phyloP scores from a whole-genome alignment of 129 eudicot genomes.

The Saussurea involucrata region DNA sequence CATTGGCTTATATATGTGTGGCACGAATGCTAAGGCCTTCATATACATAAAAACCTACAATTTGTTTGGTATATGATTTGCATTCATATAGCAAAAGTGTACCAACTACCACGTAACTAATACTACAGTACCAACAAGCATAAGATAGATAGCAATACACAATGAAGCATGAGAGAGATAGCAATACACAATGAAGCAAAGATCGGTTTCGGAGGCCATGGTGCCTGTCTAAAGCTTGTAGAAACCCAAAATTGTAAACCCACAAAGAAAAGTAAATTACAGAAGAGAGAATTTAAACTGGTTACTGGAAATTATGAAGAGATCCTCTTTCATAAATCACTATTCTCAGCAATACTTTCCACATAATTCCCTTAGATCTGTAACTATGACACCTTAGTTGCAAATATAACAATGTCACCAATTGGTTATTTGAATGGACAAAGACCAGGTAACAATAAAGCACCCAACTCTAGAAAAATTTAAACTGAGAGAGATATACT shows the following conservation, averaged over 20 bases:
- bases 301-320: not conserved
- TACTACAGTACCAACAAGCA: not conserved
- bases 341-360: not conserved
- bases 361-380: not conserved
- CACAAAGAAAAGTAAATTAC: not conserved
- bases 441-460: not conserved
- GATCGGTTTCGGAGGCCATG: not conserved
- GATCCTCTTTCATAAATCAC: not conserved
- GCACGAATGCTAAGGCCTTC: not conserved
- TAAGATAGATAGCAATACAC: not conserved
- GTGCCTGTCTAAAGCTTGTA: not conserved
- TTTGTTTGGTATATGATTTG: not conserved
- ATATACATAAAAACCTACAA: not conserved
- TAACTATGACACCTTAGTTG: not conserved
- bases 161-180: not conserved
- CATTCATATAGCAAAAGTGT: not conserved
- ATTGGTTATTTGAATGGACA: not conserved
- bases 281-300: not conserved
- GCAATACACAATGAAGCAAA: not conserved
- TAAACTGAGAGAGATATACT: not conserved
- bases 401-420: not conserved
- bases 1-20: not conserved
- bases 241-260: not conserved
- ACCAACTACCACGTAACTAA: not conserved
- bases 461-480: not conserved